phyloP scores from a whole-genome alignment of 208 protist genomes.

The Crithidia bombi region DNA sequence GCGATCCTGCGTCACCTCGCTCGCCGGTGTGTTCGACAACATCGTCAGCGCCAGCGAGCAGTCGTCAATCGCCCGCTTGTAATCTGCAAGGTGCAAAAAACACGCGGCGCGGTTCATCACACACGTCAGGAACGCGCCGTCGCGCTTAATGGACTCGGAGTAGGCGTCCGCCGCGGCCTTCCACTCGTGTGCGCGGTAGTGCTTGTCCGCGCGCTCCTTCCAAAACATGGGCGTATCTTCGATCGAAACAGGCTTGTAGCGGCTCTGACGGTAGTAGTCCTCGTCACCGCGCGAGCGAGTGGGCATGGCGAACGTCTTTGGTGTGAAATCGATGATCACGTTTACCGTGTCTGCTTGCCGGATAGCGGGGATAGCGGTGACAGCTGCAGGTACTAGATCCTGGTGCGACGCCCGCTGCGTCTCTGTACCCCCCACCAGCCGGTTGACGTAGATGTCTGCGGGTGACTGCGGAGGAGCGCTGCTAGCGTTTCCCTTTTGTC shows the following conservation, averaged over 20 bases:
- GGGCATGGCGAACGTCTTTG: conserved; percentile 77
- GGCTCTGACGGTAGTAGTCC: conserved; percentile 91
- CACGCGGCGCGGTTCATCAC: conserved; percentile 90
- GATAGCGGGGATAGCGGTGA: conserved; percentile 37
- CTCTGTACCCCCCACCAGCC: no score
- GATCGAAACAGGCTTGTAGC: conserved; percentile 91
- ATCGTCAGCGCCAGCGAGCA: conserved; percentile 88
- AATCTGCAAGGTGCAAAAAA: conserved; percentile 82
- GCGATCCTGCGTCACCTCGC: conserved; percentile 88
- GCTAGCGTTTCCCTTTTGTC: background rate
- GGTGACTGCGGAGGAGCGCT: conserved; percentile 20
- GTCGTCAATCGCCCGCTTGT: conserved; percentile 85
- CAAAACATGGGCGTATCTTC: conserved; percentile 94
- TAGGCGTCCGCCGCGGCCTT: conserved; percentile 85
- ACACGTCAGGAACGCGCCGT: conserved; percentile 90
- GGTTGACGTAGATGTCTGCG: conserved; percentile 18
- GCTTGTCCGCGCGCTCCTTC: conserved; percentile 89
- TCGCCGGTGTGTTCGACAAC: conserved; percentile 90
- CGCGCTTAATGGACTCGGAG: conserved; percentile 92
- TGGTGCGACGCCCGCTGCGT: background rate
- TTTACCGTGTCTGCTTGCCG: conserved; percentile 77
- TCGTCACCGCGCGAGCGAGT: conserved; percentile 89
- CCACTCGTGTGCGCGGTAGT: conserved; percentile 77
- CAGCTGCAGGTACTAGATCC: background rate
- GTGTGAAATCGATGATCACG: conserved; percentile 88